Base-by-base conservation (phyloP, 495 filamentous ascomycete species). In the Lindgomyces ingoldianus region DNA sequence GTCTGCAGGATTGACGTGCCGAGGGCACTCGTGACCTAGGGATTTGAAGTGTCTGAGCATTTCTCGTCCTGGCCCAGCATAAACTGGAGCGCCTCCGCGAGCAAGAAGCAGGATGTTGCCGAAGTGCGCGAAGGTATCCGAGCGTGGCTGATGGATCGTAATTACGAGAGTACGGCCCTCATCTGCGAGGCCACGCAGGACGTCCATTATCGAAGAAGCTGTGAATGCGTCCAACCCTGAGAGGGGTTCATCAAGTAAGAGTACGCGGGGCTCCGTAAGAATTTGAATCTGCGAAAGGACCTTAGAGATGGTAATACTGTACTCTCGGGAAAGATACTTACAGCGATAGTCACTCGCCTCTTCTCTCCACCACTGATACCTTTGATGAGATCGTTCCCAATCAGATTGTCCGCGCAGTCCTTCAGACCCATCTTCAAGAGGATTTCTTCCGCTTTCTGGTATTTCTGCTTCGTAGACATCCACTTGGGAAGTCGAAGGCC, bases 301-400 rank as follows among this genome's bases (percentile, higher is more conserved):
- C n/a, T n/a, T n/a, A n/a, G n/a, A n/a, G n/a, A n/a, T n/a, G n/a
- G n/a, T n/a, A n/a, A n/a, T n/a, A n/a, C n/a, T n/a, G n/a, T n/a
- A n/a, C n/a, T n/a, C n/a, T n/a, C n/a, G n/a, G n/a, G n/a, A n/a
- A n/a, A n/a, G n/a, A n/a, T 6, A 39, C 33, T 39, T 39, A 39
- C 83, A 3, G 87, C 89, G 67, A 91, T 91, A 4, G 86, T 85
- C 10, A 91, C 86, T 60, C 89, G 77, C 22, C 89, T 77, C 73
- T 90, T 90, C 74, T 91, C 88, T 22, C 89, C 89, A 11, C 89
- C 89, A 48, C 86, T 89, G 55, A 91, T 91, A 0, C 89, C 89
- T 70, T 91, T 91, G 58, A 86, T 77, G 21, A 87, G 74, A 4
- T 89, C 85, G 67, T 81, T 85, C 19, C 89, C 89, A 41, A 91